A percentile compares a stretch with the other conserved stretches of the same genome.
phyloP scores from a whole-genome alignment of 228 moss, liverwort and hornwort species.

The Sphagnum fallax region DNA sequence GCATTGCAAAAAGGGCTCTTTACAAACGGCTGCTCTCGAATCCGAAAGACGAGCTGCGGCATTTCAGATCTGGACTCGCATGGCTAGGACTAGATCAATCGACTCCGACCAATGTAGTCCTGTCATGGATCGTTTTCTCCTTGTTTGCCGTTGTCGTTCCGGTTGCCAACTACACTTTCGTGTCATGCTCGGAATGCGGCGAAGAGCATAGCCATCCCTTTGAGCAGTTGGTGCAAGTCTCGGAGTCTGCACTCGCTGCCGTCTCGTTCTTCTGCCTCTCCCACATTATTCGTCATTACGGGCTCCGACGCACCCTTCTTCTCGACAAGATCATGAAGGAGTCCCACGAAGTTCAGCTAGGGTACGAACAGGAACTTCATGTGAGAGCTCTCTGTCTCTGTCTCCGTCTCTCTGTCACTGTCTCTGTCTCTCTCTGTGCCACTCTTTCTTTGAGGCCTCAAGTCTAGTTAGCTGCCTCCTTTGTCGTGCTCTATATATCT shows the following conservation, averaged over 20 bases:
- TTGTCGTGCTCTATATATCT: background rate
- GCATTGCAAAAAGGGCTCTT: no score
- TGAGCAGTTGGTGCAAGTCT: slow-evolving; percentile 56
- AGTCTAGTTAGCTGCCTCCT: background rate
- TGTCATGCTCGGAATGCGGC: slow-evolving; percentile 58
- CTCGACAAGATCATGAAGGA: slow-evolving; percentile 77
- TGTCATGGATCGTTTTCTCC: slow-evolving; percentile 62
- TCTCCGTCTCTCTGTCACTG: background rate
- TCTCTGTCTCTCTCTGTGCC: background rate
- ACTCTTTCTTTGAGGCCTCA: background rate
- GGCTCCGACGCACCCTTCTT: slow-evolving; percentile 63
- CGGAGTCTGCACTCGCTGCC: slow-evolving; percentile 71
- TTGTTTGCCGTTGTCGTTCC: slow-evolving; percentile 49
- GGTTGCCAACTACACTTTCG: slow-evolving; percentile 38
- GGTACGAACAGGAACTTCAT: slow-evolving; percentile 61
- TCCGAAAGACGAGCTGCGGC: slow-evolving; percentile 54
- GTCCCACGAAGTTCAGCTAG: slow-evolving; percentile 43
- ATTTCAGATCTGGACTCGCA: slow-evolving; percentile 64
- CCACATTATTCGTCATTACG: slow-evolving; percentile 50
- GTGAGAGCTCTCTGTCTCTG: slow-evolving; percentile 16
- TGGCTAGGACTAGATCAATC: slow-evolving; percentile 82
- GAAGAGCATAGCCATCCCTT: slow-evolving; percentile 65
- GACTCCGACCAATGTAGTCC: slow-evolving; percentile 29
- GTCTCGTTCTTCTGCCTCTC: slow-evolving; percentile 72
- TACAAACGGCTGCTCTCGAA: slow-evolving; percentile 34